phyloP scores from a whole-genome alignment of 257 asterid species.

The Nyctanthes arbortristis region DNA sequence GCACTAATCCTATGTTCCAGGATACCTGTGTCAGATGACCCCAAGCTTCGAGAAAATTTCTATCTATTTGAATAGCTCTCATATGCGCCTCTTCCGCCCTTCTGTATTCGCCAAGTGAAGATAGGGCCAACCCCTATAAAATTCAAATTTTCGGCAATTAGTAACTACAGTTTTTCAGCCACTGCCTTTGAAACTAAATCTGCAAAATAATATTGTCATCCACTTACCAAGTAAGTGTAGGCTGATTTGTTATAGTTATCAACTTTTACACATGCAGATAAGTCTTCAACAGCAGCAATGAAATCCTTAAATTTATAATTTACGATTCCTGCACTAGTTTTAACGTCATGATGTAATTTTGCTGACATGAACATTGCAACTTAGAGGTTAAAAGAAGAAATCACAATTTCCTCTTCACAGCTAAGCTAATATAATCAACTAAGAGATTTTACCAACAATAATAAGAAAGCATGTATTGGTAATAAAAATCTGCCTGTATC shows the following conservation, averaged over 20 bases:
- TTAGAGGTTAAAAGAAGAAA: conserved; percentile 1
- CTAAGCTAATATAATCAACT: conserved; percentile 17
- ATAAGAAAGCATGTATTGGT: background rate
- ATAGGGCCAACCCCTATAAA: conserved; percentile 87
- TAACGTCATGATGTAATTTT: conserved; percentile 22
- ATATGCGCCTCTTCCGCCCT: conserved; percentile 92
- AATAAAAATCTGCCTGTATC: conserved; percentile 7
- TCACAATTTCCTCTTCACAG: conserved; percentile 18
- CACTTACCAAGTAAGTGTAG: conserved; percentile 86
- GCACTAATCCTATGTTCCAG: conserved; percentile 14
- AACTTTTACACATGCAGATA: conserved; percentile 74
- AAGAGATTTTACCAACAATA: conserved; percentile 2
- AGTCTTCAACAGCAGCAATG: conserved; percentile 86
- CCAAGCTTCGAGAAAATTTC: conserved; percentile 89
- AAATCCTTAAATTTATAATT: conserved; percentile 94
- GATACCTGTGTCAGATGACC: conserved; percentile 95
- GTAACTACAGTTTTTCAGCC: conserved; percentile 4
- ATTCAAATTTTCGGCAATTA: conserved; percentile 22
- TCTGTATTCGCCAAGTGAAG: conserved; percentile 78
- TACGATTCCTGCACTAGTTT: conserved; percentile 77
- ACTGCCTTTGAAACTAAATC: conserved; percentile 21
- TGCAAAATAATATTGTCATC: conserved; percentile 9
- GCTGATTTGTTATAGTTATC: conserved; percentile 94
- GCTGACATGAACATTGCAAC: conserved; percentile 22
- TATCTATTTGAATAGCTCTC: conserved; percentile 87